Evolutionary conservation across 164 flowering plant species (phyloP), one percentile per base, ranked within the genome.

Genomic region (Dillenia turbinata): DNA sequence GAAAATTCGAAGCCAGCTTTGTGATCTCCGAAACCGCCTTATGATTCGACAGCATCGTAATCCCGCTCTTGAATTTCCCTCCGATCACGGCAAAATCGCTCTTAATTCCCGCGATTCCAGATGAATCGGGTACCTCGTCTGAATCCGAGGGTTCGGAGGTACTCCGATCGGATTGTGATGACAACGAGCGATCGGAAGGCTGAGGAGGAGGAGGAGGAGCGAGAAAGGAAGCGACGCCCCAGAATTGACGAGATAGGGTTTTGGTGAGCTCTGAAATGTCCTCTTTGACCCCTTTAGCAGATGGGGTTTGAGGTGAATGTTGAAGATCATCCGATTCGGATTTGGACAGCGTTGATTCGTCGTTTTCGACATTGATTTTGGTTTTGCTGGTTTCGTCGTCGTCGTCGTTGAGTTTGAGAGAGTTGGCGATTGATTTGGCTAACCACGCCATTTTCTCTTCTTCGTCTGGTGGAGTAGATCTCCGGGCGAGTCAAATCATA

Each of bases 181-280:
- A 33, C 40, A 33, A 33, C 6, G 40, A 33, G 4, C 5, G 40
- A 33, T 33, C 7, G 40, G 40, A 33, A 4, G 40, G 40, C 40
- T 33, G 7, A 33, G 73, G 50, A 17, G 69, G 57, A 26, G 75
- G 74, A 13, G 83, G 89, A 15, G 92, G 92, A 10, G 92, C 85
- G 19, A 86, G 85, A 67, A 86, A 84, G 16, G 92, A 82, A 24
- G 92, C 92, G 50, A 86, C 89, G 65, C 89, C 92, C 92, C 92
- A 86, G 66, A 86, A 68, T 44, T 86, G 85, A 49, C 86, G 80
- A 49, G 81, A 71, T 57, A 87, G 75, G 75, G 88, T 77, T 72
- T 83, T 77, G 63, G 77, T 79, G 71, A 87, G 66, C 77, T 87
- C 92, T 3, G 83, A 82, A 57, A 94, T 76, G 64, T 94, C 99